These are phyloP conservation scores for Solioccasus polychromus DNA, from an alignment of 768 basidiomycete species.

Conservation along the genomic window DNA sequence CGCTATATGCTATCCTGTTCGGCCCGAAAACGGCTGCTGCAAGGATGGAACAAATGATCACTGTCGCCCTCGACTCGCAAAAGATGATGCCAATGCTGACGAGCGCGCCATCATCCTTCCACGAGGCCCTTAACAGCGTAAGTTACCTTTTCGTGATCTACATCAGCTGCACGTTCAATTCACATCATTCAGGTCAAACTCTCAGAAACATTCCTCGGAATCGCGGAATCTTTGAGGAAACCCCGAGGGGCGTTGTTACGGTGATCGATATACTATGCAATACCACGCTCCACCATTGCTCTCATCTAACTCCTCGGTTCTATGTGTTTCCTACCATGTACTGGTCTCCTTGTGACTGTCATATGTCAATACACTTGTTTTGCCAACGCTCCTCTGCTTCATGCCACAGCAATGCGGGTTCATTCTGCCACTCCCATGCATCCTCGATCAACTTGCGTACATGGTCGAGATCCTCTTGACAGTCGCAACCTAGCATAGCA, in stretches of 20 bases:
- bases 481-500: background rate
- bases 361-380: no score
- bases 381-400: constrained; percentile 14
- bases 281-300: no score
- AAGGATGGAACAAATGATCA: constrained; percentile 43
- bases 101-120: constrained; percentile 42
- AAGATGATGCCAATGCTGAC: constrained; percentile 25
- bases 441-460: no score
- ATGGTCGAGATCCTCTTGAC: constrained; percentile 7
- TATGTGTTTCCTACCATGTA: no score
- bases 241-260: constrained; percentile 49
- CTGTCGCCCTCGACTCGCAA: constrained; percentile 47
- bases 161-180: no score
- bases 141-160: constrained; percentile 41
- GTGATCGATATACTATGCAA: no score
- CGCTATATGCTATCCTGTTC: constrained; percentile 57
- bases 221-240: constrained; percentile 47
- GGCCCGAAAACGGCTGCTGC: constrained; percentile 32
- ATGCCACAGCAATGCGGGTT: constrained; percentile 4
- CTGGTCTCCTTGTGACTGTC: no score
- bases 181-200: constrained; percentile 56
- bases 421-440: constrained; percentile 21
- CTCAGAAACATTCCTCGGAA: constrained; percentile 52
- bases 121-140: constrained; percentile 50
- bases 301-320: no score